Evolutionary conservation across 352 stramenopile genomes (phyloP), one percentile per base, ranked within the genome.

Genomic region (Blastocystis sp.): DNA sequence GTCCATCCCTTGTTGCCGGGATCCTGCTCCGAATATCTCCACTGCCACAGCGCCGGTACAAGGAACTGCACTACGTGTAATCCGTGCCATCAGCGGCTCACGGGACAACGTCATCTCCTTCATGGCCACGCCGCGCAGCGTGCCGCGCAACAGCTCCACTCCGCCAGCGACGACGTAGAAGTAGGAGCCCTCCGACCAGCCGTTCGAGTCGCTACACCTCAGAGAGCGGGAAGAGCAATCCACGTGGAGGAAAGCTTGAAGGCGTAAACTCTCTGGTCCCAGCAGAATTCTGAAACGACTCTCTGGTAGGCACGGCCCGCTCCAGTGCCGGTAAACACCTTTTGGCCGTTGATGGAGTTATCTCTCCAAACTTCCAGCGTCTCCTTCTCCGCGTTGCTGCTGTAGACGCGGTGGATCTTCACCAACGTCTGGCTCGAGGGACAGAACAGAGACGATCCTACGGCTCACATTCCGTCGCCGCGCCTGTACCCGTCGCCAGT

Each of bases 201-300:
- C 74, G 40, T 61, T 68, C 34, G 17, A 54, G 24, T 68, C 54
- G 38, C 74, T 84, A 84, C 28, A 0, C 34, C 19, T 57, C n/a
- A 70, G 3, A 17, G 9, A 57, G 4, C 3, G 43, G 2, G 40
- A 68, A 60, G 48, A 11, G 34, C 19, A 48, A 68, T 59, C 48
- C 66, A 84, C 74, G 74, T 70, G 14, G 74, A 84, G 52, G 24
- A 54, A 45, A 84, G 61, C 54, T 54, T 84, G 45, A 84, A 84
- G 69, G 43, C 21, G n/a, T 84, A 84, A 14, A 34, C 43, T 28
- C 66, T 84, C 34, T 38, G n/a, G 19, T 43, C 40, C 74, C 74
- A 84, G 42, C 74, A 84, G 54, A 84, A 84, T 4, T 54, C 40
- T 1, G 74, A 68, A 3, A 69, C 34, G 2, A 69, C 57, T 57